Evolutionary conservation across 345 rosid genomes (phyloP), one percentile per base, ranked within the genome.

Genomic region (Schrenkiella parvula): DNA sequence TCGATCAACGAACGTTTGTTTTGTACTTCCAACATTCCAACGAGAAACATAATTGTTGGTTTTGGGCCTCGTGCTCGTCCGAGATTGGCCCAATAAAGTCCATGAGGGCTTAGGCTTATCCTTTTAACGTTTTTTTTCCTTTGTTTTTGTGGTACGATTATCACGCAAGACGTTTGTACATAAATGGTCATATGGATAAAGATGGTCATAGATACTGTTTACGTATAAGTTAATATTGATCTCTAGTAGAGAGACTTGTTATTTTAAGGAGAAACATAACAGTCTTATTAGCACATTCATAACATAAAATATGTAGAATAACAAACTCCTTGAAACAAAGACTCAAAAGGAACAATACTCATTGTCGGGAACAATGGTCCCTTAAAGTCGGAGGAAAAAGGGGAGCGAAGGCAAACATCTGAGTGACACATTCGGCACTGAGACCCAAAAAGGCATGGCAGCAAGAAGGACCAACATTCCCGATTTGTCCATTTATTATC

Each of bases 391-490:
- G 46, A 58, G 68, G 62, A 17, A 66, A 29, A 15, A 66, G 28
- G 4, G 73, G 73, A 66, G 61, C 43, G 2, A 58, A 29, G 38
- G 31, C 1, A 50, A 74, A 66, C 73, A 59, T 68, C 5, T 29
- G 61, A 23, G 78, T 34, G 22, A 60, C 54, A 22, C 78, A 74
- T 25, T 35, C 62, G 18, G 12, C n/a, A 66, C 26, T 23, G 12
- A 74, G 60, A 38, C 68, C 53, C 26, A 38, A 22, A 51, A 48
- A 28, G 28, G 72, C 78, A 39, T 42, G 53, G 37, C 78, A 74
- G 7, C 78, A 74, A 74, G 72, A 66, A 0, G 32, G 21, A 14
- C 68, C 78, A 0, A 74, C 53, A 31, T 5, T 37, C 1, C 68
- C 55, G 22, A 58, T 39, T 15, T 66, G 46, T 58, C 68, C 61